These are phyloP conservation scores for Piedraia hortae DNA, from an alignment of 2,329 filamentous ascomycete genomes.

Conservation along the genomic window DNA sequence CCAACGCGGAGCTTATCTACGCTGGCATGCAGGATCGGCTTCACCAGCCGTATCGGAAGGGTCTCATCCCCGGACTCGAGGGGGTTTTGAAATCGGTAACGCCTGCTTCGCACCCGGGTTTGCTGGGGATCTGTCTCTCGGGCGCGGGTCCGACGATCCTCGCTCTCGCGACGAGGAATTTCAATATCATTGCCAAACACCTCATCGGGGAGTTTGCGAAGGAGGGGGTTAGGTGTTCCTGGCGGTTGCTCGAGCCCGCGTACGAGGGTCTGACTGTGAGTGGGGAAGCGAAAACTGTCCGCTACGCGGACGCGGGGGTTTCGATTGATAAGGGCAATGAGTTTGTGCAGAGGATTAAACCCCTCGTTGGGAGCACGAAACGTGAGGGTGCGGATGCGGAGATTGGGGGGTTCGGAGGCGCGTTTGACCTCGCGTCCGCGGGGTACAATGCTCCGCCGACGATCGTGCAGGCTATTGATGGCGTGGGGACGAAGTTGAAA, in stretches of 20 bases:
- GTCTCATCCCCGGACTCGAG: constrained; percentile 68
- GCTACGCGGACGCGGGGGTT: constrained; percentile 72
- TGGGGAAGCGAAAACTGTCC: constrained; percentile 3
- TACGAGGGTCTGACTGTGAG: constrained; percentile 31
- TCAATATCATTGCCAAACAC: constrained; percentile 55
- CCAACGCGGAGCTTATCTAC: constrained; percentile 81
- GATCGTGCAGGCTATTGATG: constrained; percentile 82
- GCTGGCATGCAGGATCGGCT: constrained; percentile 97
- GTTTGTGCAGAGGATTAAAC: constrained; percentile 77
- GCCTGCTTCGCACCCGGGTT: constrained; percentile 57
- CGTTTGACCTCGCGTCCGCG: constrained; percentile 48
- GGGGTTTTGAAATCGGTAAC: constrained; percentile 82
- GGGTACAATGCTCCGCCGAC: constrained; percentile 51
- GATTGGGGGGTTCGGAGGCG: constrained; percentile 85
- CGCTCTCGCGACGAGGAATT: constrained; percentile 71
- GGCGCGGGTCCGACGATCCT: constrained; percentile 88
- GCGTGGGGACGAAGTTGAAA: constrained; percentile 89
- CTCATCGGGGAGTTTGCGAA: constrained; percentile 39
- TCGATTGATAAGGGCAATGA: constrained; percentile 85
- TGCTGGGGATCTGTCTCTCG: constrained; percentile 81
- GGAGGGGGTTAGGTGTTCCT: constrained; percentile 51
- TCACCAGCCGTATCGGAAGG: constrained; percentile 85
- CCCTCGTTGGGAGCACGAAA: constrained; percentile 58
- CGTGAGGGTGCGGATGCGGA: constrained; percentile 71
- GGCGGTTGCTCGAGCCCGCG: constrained; percentile 70